Evolutionary conservation across 441 rosid species (phyloP).

Genomic region (California macrophylla): DNA sequence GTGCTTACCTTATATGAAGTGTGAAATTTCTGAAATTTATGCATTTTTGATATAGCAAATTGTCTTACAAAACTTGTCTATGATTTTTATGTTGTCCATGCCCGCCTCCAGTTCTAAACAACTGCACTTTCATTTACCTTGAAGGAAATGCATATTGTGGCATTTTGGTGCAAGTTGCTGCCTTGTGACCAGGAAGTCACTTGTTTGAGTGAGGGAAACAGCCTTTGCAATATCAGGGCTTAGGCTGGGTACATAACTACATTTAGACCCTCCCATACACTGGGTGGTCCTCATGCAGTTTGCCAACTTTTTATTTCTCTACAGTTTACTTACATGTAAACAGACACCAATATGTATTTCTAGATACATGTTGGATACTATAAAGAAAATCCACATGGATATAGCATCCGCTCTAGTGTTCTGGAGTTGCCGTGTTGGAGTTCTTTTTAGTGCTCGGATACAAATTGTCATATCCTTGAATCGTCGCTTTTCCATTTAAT

Average conservation of each 20-base stretch:
- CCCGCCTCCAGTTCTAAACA: not conserved
- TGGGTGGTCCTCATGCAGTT: not conserved
- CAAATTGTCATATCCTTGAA: not conserved
- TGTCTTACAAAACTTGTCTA: slow-evolving; percentile 5
- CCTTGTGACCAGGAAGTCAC: not conserved
- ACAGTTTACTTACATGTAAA: not conserved
- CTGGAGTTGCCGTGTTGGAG: not conserved
- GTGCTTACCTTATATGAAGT: not conserved
- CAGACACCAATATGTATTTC: not conserved
- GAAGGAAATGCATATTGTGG: slow-evolving; percentile 1
- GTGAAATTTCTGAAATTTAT: not conserved
- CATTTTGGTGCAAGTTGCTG: not conserved
- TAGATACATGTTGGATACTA: not conserved
- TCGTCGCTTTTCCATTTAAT: not conserved
- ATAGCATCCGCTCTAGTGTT: not conserved
- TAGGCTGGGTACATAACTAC: not conserved
- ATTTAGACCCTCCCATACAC: not conserved
- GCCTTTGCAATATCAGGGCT: not conserved
- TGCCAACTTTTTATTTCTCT: not conserved
- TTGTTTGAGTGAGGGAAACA: not conserved
- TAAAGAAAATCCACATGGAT: not conserved
- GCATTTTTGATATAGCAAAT: not conserved
- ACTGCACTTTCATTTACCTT: not conserved
- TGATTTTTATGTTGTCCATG: not conserved
- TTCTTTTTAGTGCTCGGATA: not conserved